Evolutionary conservation across 768 basidiomycete species (phyloP).

Genomic region (Grammothele lineata): DNA sequence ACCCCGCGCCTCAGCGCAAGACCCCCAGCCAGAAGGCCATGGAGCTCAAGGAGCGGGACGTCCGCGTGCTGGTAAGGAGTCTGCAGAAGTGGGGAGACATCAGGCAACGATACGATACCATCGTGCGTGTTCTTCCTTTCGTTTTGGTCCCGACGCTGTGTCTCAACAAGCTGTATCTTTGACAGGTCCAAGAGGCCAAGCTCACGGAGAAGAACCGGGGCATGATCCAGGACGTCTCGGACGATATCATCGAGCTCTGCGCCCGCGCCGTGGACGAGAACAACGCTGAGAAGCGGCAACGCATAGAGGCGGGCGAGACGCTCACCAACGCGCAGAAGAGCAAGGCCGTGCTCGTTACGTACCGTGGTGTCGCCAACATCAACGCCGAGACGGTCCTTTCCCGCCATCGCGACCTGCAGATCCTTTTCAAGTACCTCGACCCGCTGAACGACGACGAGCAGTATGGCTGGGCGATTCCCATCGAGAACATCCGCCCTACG

Average conservation of each 20-base stretch:
- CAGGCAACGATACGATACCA: conserved; percentile 87
- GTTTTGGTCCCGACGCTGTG: not conserved
- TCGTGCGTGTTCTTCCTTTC: conserved; percentile 54
- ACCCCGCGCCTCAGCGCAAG: conserved; percentile 73
- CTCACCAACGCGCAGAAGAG: conserved; percentile 92
- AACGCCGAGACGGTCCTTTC: conserved; percentile 97
- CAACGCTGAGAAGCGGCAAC: conserved; percentile 72
- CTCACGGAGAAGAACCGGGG: conserved; percentile 91
- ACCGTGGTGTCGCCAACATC: conserved; percentile 85
- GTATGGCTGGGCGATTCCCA: conserved; percentile 83
- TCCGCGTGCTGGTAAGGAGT: conserved; percentile 91
- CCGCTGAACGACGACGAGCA: conserved; percentile 59
- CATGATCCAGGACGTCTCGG: conserved; percentile 86
- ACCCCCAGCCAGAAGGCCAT: conserved; percentile 91
- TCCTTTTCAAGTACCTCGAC: conserved; percentile 76
- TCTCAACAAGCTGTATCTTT: not conserved
- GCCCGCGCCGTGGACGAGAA: conserved; percentile 79
- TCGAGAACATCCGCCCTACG: conserved; percentile 90
- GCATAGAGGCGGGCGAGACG: conserved; percentile 79
- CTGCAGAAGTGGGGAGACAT: conserved; percentile 98
- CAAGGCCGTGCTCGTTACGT: conserved; percentile 93
- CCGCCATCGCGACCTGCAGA: conserved; percentile 82
- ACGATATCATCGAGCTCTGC: conserved; percentile 89
- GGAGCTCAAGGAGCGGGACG: conserved; percentile 96
- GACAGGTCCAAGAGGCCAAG: conserved; percentile 82